Evolutionary conservation across 164 flowering plant genomes (phyloP), one percentile per base, ranked within the genome.

Genomic region (Magnolia officinalis): DNA sequence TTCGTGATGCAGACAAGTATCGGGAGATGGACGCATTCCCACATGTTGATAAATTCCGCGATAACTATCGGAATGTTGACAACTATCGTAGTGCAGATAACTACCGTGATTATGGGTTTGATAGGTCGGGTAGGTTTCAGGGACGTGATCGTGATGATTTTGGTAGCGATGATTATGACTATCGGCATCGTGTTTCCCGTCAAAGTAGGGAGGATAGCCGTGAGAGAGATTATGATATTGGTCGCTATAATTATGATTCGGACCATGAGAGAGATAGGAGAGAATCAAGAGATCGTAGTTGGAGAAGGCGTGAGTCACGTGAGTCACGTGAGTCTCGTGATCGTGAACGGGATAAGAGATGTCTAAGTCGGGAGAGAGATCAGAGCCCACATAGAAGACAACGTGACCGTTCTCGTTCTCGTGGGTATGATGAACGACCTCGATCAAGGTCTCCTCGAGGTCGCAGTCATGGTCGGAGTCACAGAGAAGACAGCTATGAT

Each of bases 401-500:
- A 23, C 88, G 84, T 84, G 95, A 88, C 23, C 90, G 87, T 2
- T 92, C 94, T 55, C 87, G 85, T 67, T 94, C 98, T 80, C 91
- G 79, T 69, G 95, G 93, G 31, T 86, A 65, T 83, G 97, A 92
- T 82, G 95, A 91, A 72, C 90, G 85, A 18, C 74, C 80, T 21
- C 88, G 91, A 83, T 96, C 99, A 73, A 90, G 96, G 82, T 96
- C 99, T 80, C 98, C 99, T 81, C 86, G 92, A 70, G 82, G 91
- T 78, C 85, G 92, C 63, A 92, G 93, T 80, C 89, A 80, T 87
- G 85, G 96, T 29, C 89, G 93, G 66, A 90, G 93, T 86, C 81
- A 91, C 80, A 85, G 93, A 20, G 98, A 96, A 78, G 99, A 90
- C 76, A 91, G 96, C 79, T 91, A 88, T 81, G 98, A 92, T 78